Conservation (phyloP, 2,329 filamentous ascomycete species). For the Colletotrichum chlorophyti region DNA sequence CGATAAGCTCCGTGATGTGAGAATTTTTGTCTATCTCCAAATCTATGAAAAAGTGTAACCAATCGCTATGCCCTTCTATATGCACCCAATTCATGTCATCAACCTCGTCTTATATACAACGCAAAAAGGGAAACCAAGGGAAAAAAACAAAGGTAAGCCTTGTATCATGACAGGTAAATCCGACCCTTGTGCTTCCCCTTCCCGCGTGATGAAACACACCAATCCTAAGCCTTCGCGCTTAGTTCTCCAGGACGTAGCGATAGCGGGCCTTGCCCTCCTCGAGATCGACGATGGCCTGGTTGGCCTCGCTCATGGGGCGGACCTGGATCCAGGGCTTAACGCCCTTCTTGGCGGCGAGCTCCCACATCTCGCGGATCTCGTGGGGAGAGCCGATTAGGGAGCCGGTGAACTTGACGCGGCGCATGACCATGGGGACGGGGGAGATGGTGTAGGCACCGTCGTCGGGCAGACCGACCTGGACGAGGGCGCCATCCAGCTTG, state of each 20-base stretch:
- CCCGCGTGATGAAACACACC: background rate
- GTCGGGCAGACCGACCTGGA: conserved; percentile 67
- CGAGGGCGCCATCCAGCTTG: conserved; percentile 60
- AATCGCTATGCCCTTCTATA: conserved; percentile 23
- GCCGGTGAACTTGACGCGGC: conserved; percentile 58
- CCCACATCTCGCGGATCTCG: conserved; percentile 66
- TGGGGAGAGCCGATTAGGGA: conserved; percentile 54
- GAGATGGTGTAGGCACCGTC: conserved; percentile 42
- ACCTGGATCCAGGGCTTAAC: conserved; percentile 64
- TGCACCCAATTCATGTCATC: conserved; percentile 20
- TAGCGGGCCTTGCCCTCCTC: conserved; percentile 58
- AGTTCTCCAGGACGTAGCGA: conserved; percentile 53
- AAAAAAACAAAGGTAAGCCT: too few relatives aligned
- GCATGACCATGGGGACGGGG: conserved; percentile 62
- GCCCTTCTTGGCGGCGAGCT: conserved; percentile 62
- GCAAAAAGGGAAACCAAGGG: too few relatives aligned
- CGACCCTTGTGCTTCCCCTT: too few relatives aligned
- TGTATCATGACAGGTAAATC: too few relatives aligned
- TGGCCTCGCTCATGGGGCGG: conserved; percentile 61
- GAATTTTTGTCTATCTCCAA: conserved; percentile 10
- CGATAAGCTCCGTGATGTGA: background rate
- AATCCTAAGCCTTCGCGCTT: conserved; percentile 29
- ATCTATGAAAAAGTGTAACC: conserved; percentile 24
- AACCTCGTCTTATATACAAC: conserved; percentile 20
- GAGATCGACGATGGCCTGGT: conserved; percentile 61